Evolutionary conservation across 106 monocot species (phyloP).

Genomic region (Gastrodia elata): DNA sequence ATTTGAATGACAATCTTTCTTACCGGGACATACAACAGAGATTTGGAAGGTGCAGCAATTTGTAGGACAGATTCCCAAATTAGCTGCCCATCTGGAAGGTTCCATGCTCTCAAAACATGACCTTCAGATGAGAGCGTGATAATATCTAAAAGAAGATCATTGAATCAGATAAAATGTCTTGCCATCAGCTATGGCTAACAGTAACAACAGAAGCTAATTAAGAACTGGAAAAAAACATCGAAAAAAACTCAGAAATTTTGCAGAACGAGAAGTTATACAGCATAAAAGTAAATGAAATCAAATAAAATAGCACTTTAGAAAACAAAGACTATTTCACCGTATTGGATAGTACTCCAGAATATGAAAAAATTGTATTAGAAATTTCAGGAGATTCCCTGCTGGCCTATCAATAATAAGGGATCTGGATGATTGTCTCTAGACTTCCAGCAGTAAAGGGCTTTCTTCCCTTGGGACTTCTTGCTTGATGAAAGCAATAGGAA

Average conservation of each 20-base stretch:
- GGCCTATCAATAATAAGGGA: no score
- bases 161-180: background rate
- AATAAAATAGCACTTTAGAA: background rate
- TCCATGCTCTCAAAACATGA: constrained; percentile 88
- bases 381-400: no score
- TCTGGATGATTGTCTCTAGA: no score
- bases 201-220: background rate
- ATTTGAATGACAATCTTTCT: constrained; percentile 9
- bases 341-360: no score
- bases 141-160: constrained; percentile 50
- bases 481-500: no score
- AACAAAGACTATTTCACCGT: background rate
- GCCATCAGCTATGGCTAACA: background rate
- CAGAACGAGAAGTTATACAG: background rate
- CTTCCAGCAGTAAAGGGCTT: no score
- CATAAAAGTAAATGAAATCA: background rate
- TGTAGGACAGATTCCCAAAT: constrained; percentile 80
- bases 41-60: constrained; percentile 36
- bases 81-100: constrained; percentile 99
- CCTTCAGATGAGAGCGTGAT: constrained; percentile 84
- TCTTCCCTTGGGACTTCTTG: no score
- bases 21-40: constrained; percentile 69
- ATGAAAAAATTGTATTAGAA: no score
- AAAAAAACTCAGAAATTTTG: background rate
- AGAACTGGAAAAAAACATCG: background rate